Percentiles rank a stretch among this genome's conserved stretches.
These are phyloP conservation scores for Millerozyma acaciae DNA, from an alignment of 805 yeast species.

Conservation along the genomic window DNA sequence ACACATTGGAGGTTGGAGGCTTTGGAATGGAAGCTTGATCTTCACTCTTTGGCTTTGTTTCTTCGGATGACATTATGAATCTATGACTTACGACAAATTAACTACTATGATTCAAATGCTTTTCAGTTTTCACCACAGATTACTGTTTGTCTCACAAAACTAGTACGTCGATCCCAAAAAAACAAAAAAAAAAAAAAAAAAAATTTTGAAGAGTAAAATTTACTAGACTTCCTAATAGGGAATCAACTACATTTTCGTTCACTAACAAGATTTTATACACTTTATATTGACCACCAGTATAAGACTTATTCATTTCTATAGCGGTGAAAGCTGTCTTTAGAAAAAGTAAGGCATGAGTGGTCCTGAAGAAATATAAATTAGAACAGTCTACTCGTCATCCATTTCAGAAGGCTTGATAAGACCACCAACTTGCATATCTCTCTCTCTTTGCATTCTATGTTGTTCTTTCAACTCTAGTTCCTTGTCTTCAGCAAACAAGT, in stretches of 20 bases:
- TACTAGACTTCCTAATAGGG: constrained; percentile 10
- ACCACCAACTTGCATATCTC: constrained; percentile 87
- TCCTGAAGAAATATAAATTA: no score
- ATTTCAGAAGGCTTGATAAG: constrained; percentile 90
- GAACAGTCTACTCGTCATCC: constrained; percentile 70
- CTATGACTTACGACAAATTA: no score
- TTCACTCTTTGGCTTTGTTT: constrained; percentile 25
- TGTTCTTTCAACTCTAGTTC: constrained; percentile 72
- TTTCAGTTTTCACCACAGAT: background rate
- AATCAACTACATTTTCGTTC: no score
- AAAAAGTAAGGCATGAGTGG: no score
- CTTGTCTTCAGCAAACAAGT: constrained; percentile 89
- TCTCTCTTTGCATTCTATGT: constrained; percentile 66
- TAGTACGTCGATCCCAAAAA: background rate
- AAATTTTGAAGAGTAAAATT: no score
- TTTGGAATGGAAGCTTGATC: constrained; percentile 35
- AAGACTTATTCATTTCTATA: no score
- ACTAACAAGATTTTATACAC: no score
- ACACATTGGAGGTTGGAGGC: constrained; percentile 79
- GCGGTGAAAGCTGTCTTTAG: no score
- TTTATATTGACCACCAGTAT: no score
- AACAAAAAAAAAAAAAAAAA: background rate
- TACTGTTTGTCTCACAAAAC: background rate
- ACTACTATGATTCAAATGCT: no score
- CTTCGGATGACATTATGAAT: constrained; percentile 26